Percentiles rank a stretch among this genome's conserved stretches.
These are phyloP conservation scores for Paecilomyces niveus DNA, from an alignment of 2,329 filamentous ascomycete species.

Conservation along the genomic window DNA sequence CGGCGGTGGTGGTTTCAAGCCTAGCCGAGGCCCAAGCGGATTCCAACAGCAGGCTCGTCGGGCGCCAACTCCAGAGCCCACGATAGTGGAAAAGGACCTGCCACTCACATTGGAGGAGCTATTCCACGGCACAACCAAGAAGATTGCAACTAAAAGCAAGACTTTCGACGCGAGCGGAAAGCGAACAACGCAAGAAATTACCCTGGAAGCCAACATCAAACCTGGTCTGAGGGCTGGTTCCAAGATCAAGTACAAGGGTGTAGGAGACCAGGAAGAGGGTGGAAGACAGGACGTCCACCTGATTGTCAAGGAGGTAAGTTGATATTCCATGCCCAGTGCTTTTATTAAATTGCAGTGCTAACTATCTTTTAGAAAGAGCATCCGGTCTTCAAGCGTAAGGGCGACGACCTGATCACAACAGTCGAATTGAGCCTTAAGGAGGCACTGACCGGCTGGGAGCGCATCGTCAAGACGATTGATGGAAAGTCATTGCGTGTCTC, in stretches of 20 bases:
- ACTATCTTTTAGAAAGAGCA: constrained; percentile 67
- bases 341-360: constrained; percentile 22
- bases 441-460: constrained; percentile 86
- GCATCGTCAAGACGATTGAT: constrained; percentile 89
- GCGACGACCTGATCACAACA: constrained; percentile 74
- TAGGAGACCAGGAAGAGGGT: constrained; percentile 96
- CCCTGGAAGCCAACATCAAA: constrained; percentile 92
- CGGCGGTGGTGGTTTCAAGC: constrained; percentile 32
- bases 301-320: constrained; percentile 79
- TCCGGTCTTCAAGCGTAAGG: constrained; percentile 74
- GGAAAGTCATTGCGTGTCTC: constrained; percentile 75
- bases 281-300: constrained; percentile 94
- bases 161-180: constrained; percentile 80
- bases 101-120: constrained; percentile 81
- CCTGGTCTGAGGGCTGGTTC: constrained; percentile 91
- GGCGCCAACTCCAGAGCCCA: constrained; percentile 68
- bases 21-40: constrained; percentile 18
- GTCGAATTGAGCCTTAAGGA: constrained; percentile 86
- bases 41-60: constrained; percentile 26
- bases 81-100: constrained; percentile 79
- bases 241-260: constrained; percentile 96
- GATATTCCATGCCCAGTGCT: not conserved
- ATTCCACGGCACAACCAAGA: constrained; percentile 82
- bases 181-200: constrained; percentile 77
- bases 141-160: constrained; percentile 98